These are phyloP conservation scores for Nicotiana noctiflora DNA, from an alignment of 257 asterid genomes.

Conservation along the genomic window DNA sequence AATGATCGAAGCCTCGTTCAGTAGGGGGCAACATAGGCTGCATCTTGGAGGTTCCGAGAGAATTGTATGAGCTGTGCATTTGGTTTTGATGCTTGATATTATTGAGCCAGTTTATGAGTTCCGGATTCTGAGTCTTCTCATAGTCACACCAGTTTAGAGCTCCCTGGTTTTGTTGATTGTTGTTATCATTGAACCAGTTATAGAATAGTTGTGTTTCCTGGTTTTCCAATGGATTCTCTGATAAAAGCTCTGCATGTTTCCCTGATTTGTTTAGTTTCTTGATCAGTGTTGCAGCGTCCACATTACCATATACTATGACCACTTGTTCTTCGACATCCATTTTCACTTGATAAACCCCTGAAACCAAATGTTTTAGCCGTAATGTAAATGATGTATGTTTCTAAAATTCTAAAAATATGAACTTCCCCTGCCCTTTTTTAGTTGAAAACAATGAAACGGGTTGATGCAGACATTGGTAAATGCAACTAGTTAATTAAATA, in stretches of 20 bases:
- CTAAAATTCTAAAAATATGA: neutral
- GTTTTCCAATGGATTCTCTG: constrained; percentile 9
- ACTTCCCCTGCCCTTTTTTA: neutral
- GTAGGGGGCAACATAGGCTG: constrained; percentile 12
- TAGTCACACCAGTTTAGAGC: neutral
- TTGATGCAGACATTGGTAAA: neutral
- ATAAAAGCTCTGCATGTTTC: constrained; percentile 58
- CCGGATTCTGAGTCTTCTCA: neutral
- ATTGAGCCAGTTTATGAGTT: constrained; percentile 12
- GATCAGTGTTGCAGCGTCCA: constrained; percentile 33
- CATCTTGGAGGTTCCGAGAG: constrained; percentile 6
- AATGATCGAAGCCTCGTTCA: constrained; percentile 10
- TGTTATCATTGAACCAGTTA: constrained; percentile 13
- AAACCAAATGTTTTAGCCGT: neutral
- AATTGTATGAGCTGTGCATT: constrained; percentile 12
- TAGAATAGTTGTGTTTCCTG: constrained; percentile 1
- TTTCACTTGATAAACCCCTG: constrained; percentile 57
- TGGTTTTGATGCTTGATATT: constrained; percentile 15
- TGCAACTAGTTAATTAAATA: too few relatives aligned
- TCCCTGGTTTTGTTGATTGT: constrained; percentile 11
- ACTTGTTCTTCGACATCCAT: constrained; percentile 29
- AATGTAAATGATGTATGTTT: neutral
- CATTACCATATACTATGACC: constrained; percentile 28
- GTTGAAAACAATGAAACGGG: neutral
- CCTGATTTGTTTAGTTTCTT: constrained; percentile 27